Base-by-base conservation (phyloP, 768 basidiomycete genomes). In the Agrocybe praecox region DNA sequence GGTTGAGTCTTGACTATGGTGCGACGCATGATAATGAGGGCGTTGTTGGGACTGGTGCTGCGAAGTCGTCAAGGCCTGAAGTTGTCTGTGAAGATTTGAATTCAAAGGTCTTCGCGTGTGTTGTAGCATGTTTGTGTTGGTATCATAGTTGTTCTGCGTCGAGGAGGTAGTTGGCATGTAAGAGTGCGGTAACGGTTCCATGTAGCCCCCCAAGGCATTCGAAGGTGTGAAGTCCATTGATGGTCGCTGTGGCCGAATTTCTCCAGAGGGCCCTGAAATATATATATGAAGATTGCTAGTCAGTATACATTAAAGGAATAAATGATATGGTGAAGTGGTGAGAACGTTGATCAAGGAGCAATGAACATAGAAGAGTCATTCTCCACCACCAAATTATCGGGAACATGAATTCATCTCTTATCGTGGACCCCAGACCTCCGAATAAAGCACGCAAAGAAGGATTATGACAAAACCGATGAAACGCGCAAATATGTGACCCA, bases 211-310 rank as follows among this genome's bases (percentile, higher is more conserved):
- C 6, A 67, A 59, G n/a, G 53, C 54, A 60, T 62, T 67, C 57
- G 54, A 68, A 33, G 87, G 81, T 56, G 84, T 76, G 67, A 78
- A 90, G 58, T 86, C 86, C 57, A 74, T 73, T 6, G 79, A 71
- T 29, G 81, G 75, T 53, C 80, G 77, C 62, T 83, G 78, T 11
- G 88, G 80, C 47, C 86, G 81, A 51, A 90, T 78, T 72, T 90
- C 88, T 10, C 82, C 76, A 7, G 89, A 91, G 4, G 82, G 76
- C 12, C 82, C 88, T 89, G n/a, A 24, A 22, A 42, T 50, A 33
- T 14, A n/a, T n/a, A n/a, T 49, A 23, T 60, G 29, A 46, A 43
- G 33, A 46, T 40, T 34, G 48, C 42, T 22, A 7, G 18, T 34
- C 36, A 52, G 50, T 29, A 17, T 14, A 24, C 15, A 44, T 24